Conservation (phyloP, 1,284 basidiomycete species). For the Cutaneotrichosporon cavernicola region DNA sequence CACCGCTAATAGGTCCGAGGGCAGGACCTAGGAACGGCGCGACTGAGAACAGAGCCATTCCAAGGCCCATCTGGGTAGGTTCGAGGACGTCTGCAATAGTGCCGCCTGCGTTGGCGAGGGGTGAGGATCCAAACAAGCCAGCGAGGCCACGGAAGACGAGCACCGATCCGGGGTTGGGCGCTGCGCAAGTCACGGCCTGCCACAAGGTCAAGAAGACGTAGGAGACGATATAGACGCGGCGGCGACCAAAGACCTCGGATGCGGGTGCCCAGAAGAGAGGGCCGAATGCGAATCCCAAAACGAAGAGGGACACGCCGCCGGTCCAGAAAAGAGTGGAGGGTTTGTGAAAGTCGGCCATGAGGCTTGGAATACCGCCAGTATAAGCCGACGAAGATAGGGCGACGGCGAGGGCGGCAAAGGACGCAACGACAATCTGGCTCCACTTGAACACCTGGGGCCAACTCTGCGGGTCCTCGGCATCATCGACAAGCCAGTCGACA, state of each 20-base stretch:
- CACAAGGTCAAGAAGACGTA: slow-evolving; percentile 46
- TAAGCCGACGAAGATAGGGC: slow-evolving; percentile 42
- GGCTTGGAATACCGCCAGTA: slow-evolving; percentile 33
- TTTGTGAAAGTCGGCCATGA: slow-evolving; percentile 34
- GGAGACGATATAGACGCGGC: slow-evolving; percentile 64
- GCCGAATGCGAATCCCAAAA: slow-evolving; percentile 47
- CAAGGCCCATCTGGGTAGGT: slow-evolving; percentile 44
- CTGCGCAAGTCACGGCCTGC: slow-evolving; percentile 36
- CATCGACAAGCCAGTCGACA: slow-evolving; percentile 45
- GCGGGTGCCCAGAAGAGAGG: slow-evolving; percentile 53
- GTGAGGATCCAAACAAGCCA: slow-evolving; percentile 51
- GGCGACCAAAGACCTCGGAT: slow-evolving; percentile 59
- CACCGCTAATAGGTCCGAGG: slow-evolving; percentile 43
- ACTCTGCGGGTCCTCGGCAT: slow-evolving; percentile 45
- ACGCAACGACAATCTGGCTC: slow-evolving; percentile 33
- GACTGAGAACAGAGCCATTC: slow-evolving; percentile 33
- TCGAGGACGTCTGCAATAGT: slow-evolving; percentile 48
- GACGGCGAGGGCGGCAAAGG: slow-evolving; percentile 41
- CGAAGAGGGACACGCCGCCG: slow-evolving; percentile 41
- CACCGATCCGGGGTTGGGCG: slow-evolving; percentile 34
- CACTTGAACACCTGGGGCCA: slow-evolving; percentile 42
- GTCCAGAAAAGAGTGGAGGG: slow-evolving; percentile 30
- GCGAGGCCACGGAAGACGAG: slow-evolving; percentile 46
- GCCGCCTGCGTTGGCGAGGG: slow-evolving; percentile 51
- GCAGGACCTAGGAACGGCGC: slow-evolving; percentile 28